Evolutionary conservation across 2,329 filamentous ascomycete genomes (phyloP), one percentile per base, ranked within the genome.

Genomic region (Trichoderma sp.): DNA sequence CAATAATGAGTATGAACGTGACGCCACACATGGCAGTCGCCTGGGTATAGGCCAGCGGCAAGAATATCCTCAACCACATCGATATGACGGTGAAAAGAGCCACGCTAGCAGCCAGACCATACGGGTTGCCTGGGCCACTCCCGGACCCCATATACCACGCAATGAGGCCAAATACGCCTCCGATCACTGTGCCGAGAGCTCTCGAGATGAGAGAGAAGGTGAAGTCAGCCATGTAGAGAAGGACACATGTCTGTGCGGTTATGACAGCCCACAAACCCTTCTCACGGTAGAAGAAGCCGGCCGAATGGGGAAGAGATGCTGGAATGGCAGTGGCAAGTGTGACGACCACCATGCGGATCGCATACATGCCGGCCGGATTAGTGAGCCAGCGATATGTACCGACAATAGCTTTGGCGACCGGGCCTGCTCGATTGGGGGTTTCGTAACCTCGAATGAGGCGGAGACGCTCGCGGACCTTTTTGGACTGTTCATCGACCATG

Each of bases 71-170:
- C 67, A 67, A 70, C 77, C 77, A 79, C 0, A 79, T 69, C 0
- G 78, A 54, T 0, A 78, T 70, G 1, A 74, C 60, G 7, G 74
- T 73, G 17, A 78, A 74, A 2, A 78, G 76, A 0, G 75, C 78
- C 65, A 80, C 79, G 4, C 78, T 78, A 1, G 81, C 82, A 3
- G 75, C 80, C 55, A 84, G 71, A 0, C 82, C 82, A 24, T 83
- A 84, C 0, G 82, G 76, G 65, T 83, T 84, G 0, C 82, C 82
- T 0, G 70, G 64, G 0, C 82, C 82, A 28, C 71, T 70, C 0
- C 81, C 82, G 1, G 82, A 80, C 0, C 81, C 82, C 19, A 82
- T 79, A 47, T 85, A 84, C 82, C 82, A 85, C 1, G 77, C 77
- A 0, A 80, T 71, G 69, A 84, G 72, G 0, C 79, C 82, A 7